These are phyloP conservation scores for Xylariaceae sp. DNA, from an alignment of 2,329 filamentous ascomycete species.

Conservation along the genomic window DNA sequence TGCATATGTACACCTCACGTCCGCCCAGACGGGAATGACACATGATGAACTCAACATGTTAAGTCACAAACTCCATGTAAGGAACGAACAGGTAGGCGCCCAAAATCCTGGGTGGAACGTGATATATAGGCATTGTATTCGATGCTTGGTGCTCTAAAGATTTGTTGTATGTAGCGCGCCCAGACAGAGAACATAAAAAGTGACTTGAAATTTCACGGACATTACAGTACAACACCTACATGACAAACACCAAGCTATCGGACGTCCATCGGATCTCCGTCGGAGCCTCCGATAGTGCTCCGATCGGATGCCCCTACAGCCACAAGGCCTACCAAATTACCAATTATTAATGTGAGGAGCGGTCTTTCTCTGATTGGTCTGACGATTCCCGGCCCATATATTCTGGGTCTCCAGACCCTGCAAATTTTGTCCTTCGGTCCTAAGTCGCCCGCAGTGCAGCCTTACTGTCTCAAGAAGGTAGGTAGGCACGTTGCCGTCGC, in stretches of 20 bases:
- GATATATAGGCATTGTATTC: too few relatives aligned
- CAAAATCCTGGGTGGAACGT: too few relatives aligned
- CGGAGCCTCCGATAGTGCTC: neutral
- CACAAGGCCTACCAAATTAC: neutral
- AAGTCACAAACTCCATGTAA: too few relatives aligned
- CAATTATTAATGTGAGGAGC: neutral
- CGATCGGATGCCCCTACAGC: constrained; percentile 14
- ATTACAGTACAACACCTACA: too few relatives aligned
- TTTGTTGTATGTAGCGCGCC: too few relatives aligned
- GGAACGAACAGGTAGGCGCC: too few relatives aligned
- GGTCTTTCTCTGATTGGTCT: constrained; percentile 25
- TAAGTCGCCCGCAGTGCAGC: constrained; percentile 24
- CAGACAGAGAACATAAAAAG: too few relatives aligned
- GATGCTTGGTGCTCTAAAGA: too few relatives aligned
- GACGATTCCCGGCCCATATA: constrained; percentile 18
- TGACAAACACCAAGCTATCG: neutral
- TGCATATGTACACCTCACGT: too few relatives aligned
- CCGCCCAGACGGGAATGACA: too few relatives aligned
- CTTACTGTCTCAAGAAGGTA: constrained; percentile 7
- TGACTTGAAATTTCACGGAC: too few relatives aligned
- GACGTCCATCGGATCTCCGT: neutral
- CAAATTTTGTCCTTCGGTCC: constrained; percentile 28
- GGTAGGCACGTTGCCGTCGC: constrained; percentile 5
- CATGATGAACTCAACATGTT: too few relatives aligned
- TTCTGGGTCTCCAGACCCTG: constrained; percentile 28